Percentiles rank a stretch among this genome's conserved stretches.
phyloP scores from a whole-genome alignment of 805 yeast genomes.

The Yamadazyma olivae region DNA sequence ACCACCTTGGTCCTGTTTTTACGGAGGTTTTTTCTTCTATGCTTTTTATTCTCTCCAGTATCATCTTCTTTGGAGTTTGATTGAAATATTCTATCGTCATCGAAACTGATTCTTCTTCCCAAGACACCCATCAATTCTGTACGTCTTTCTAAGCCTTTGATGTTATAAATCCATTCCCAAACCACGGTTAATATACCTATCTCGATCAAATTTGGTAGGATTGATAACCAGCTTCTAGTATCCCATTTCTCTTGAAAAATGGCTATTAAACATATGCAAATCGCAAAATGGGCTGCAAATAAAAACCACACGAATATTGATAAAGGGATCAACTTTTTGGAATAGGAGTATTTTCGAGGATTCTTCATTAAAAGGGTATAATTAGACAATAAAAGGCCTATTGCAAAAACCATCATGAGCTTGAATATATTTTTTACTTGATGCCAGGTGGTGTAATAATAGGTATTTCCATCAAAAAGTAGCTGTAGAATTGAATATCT shows the following conservation, averaged over 20 bases:
- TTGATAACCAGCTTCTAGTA: constrained; percentile 48
- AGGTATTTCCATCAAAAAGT: too few relatives aligned
- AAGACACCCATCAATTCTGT: constrained; percentile 56
- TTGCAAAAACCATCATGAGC: constrained; percentile 24
- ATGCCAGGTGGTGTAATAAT: constrained; percentile 13
- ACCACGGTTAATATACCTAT: constrained; percentile 50
- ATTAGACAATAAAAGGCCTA: constrained; percentile 30
- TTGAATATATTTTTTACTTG: constrained; percentile 25
- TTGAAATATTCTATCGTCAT: constrained; percentile 27
- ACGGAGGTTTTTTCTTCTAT: neutral
- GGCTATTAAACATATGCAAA: constrained; percentile 24
- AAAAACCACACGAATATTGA: constrained; percentile 43
- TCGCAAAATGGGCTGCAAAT: constrained; percentile 33
- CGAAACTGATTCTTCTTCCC: constrained; percentile 55
- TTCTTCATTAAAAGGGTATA: constrained; percentile 37
- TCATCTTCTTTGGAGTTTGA: constrained; percentile 1
- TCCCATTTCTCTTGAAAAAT: constrained; percentile 30
- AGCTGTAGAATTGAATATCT: constrained; percentile 1
- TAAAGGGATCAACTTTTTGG: constrained; percentile 44
- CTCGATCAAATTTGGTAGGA: constrained; percentile 42
- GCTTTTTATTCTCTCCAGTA: neutral
- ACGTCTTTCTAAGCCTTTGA: constrained; percentile 46
- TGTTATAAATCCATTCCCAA: constrained; percentile 67
- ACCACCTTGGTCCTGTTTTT: constrained; percentile 6
- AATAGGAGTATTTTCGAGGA: constrained; percentile 42